Conservation (phyloP, 192 early-diverging fungal species). For the Paraglomus occultum region DNA sequence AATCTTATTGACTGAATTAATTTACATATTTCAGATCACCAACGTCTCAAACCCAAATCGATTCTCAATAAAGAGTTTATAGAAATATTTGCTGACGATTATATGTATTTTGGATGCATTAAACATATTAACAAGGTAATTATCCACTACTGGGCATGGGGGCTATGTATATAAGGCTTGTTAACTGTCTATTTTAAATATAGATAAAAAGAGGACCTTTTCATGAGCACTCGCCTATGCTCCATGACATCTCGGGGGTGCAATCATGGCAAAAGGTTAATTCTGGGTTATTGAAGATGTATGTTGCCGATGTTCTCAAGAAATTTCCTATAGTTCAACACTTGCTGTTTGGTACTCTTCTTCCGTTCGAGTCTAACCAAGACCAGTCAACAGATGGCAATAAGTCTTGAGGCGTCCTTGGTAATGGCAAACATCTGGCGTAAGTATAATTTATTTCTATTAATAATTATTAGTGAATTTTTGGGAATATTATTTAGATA, state of each 20-base stretch:
- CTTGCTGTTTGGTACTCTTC: conserved; percentile 82
- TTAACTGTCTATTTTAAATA: background rate
- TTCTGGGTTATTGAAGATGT: conserved; percentile 92
- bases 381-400: background rate
- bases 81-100: conserved; percentile 61
- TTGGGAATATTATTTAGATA: too few species aligned
- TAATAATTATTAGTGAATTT: too few species aligned
- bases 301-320: conserved; percentile 81
- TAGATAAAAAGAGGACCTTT: conserved; percentile 60
- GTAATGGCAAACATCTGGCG: too few species aligned
- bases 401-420: too few species aligned
- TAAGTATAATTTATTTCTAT: too few species aligned
- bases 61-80: conserved; percentile 64
- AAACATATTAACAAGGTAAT: conserved; percentile 75
- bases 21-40: conserved; percentile 48
- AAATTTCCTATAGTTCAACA: conserved; percentile 98
- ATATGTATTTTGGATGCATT: conserved; percentile 86
- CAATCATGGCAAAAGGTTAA: conserved; percentile 91
- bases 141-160: background rate
- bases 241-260: conserved; percentile 90
- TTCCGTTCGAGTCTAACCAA: conserved; percentile 56
- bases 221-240: conserved; percentile 89
- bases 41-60: conserved; percentile 67
- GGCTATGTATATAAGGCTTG: background rate
- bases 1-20: background rate